Conservation (phyloP, 192 early-diverging fungal genomes). For the Backusella liffmaniae region DNA sequence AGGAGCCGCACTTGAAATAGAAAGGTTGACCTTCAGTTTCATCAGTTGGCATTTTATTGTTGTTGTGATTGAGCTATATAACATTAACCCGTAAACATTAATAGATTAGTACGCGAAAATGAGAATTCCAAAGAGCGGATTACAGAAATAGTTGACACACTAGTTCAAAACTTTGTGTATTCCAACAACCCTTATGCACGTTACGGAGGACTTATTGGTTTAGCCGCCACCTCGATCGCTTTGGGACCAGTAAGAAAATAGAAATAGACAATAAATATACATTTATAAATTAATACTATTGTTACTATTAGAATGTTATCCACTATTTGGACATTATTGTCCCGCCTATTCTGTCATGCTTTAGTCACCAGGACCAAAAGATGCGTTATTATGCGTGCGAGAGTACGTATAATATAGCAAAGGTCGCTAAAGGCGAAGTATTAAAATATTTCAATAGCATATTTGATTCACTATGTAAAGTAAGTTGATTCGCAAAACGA, state of each 20-base stretch:
- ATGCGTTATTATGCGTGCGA: constrained; percentile 99
- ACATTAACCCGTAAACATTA: background rate
- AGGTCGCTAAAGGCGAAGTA: constrained; percentile 88
- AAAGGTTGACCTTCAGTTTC: constrained; percentile 50
- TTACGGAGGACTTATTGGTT: constrained; percentile 92
- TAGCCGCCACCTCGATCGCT: constrained; percentile 88
- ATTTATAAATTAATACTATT: constrained; percentile 9
- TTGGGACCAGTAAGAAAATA: constrained; percentile 66
- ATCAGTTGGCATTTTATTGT: background rate
- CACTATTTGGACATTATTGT: constrained; percentile 77
- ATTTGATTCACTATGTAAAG: constrained; percentile 94
- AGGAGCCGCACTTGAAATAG: constrained; percentile 86
- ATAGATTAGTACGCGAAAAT: constrained; percentile 65
- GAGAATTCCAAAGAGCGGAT: constrained; percentile 61
- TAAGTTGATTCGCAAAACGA: constrained; percentile 31
- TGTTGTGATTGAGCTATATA: background rate
- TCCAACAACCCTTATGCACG: constrained; percentile 81
- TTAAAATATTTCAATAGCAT: constrained; percentile 94
- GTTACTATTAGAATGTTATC: constrained; percentile 47
- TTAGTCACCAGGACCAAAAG: constrained; percentile 86
- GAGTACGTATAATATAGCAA: constrained; percentile 97
- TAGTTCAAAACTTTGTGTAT: constrained; percentile 89
- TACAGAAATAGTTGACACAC: constrained; percentile 67
- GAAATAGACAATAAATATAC: background rate
- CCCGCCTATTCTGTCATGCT: constrained; percentile 92